Base-by-base conservation (phyloP, 169 alveolate species). In the Amoebophrya sp. region DNA sequence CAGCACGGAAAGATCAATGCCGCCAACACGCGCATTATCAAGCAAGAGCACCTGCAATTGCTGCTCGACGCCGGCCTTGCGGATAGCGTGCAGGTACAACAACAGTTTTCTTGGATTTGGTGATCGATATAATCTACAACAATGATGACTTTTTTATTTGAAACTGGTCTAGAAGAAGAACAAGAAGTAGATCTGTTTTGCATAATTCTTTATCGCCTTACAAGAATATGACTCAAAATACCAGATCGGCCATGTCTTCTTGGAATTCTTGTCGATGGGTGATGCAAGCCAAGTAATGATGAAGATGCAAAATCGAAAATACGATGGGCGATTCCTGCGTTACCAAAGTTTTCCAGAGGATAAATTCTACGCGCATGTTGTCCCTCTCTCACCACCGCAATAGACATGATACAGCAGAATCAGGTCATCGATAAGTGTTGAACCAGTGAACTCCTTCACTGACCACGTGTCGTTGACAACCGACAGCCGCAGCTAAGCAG, bases 261-360 rank as follows among this genome's bases (percentile, higher is more conserved):
- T 65, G 33, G 83, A 65, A 36, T 65, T 65, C 83, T 29, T 65
- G 83, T 65, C 83, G 33, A 65, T 65, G 83, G 83, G 83, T 0
- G 83, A 65, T 36, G 83, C 83, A 6, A 0, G 39, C 2, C 33
- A 18, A 36, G 26, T 18, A 6, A 65, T 65, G 83, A 6, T 0
- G 83, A 65, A 65, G 83, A 65, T 65, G 83, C 83, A 65, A 18
- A 65, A 65, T 36, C 83, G 83, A 6, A 65, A 65, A 36, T 65
- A 65, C 83, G 83, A 65, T 26, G 83, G 83, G 2, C 83, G 83
- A 29, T 65, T 65, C 33, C n/a, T 65, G 83, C 18, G n/a, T 29
- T 65, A 65, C 26, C 33, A 6, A 18, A 26, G 39, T 36, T 65
- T 65, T 36, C 83, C 83, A 29, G 83, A 65, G 83, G 83, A 65